A percentile compares a stretch with the other conserved stretches of the same genome.
These are phyloP conservation scores for Trametopsis cervina DNA, from an alignment of 768 basidiomycete species.

Conservation along the genomic window DNA sequence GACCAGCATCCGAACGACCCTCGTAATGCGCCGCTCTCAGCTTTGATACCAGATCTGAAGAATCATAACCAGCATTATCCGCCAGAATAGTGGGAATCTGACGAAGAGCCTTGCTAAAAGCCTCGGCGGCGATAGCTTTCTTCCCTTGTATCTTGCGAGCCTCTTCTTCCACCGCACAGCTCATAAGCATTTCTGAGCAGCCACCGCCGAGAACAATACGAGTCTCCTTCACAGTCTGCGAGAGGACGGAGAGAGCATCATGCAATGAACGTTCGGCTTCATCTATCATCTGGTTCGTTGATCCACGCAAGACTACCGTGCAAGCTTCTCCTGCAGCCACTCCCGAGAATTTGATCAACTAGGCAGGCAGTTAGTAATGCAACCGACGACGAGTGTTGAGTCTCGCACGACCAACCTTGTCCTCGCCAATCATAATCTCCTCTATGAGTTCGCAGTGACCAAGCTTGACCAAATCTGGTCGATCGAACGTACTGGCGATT, in stretches of 20 bases:
- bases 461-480: constrained; percentile 87
- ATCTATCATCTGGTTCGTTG: constrained; percentile 98
- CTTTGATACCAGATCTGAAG: constrained; percentile 87
- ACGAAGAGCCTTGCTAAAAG: constrained; percentile 81
- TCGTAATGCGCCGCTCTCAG: constrained; percentile 93
- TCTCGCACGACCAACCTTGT: constrained; percentile 58
- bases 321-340: constrained; percentile 97
- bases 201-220: constrained; percentile 92
- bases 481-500: constrained; percentile 92
- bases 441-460: constrained; percentile 93
- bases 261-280: constrained; percentile 97
- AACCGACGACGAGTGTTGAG: background rate
- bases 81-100: constrained; percentile 96
- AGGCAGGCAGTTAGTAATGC: background rate
- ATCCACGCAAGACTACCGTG: constrained; percentile 95
- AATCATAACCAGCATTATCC: constrained; percentile 97
- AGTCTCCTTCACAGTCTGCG: constrained; percentile 97
- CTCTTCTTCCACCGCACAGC: constrained; percentile 85
- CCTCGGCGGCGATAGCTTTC: constrained; percentile 92
- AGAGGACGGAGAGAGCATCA: constrained; percentile 94
- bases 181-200: constrained; percentile 98
- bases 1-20: constrained; percentile 77
- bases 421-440: constrained; percentile 99
- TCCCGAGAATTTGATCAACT: constrained; percentile 99
- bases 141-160: constrained; percentile 84